Conservation (phyloP, 345 rosid genomes). For the Eucalyptus marginata region DNA sequence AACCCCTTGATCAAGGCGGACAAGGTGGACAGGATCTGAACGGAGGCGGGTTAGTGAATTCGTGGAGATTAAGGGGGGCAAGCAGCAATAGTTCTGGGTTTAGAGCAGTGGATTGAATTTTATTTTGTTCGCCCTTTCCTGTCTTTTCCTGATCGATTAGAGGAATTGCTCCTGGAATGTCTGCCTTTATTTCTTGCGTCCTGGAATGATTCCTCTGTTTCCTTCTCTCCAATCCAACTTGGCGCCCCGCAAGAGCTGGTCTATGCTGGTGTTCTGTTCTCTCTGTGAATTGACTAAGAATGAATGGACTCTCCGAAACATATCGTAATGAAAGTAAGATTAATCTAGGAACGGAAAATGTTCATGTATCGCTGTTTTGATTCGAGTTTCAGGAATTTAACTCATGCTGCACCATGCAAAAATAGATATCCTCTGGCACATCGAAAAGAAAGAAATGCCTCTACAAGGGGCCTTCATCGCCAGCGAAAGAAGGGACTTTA, state of each 20-base stretch:
- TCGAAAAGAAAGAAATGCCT: no score
- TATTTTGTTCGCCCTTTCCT: fast-evolving
- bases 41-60: not conserved
- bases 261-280: not conserved
- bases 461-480: not conserved
- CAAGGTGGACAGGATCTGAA: conserved; percentile 59
- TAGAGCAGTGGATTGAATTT: not conserved
- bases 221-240: not conserved
- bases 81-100: not conserved
- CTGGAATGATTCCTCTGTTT: not conserved
- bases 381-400: not conserved
- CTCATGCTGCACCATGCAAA: not conserved
- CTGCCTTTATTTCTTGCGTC: not conserved
- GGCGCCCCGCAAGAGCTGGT: not conserved
- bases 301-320: not conserved
- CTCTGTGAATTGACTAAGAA: not conserved
- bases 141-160: not conserved
- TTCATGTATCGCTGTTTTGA: not conserved
- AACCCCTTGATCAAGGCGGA: conserved; percentile 78
- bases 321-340: not conserved
- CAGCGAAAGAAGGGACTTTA: no score
- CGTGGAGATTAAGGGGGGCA: not conserved
- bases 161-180: not conserved
- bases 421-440: no score
- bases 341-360: not conserved